A percentile compares a stretch with the other conserved stretches of the same genome.
phyloP scores from a whole-genome alignment of 805 yeast genomes.

The Cyberlindnera maritima region DNA sequence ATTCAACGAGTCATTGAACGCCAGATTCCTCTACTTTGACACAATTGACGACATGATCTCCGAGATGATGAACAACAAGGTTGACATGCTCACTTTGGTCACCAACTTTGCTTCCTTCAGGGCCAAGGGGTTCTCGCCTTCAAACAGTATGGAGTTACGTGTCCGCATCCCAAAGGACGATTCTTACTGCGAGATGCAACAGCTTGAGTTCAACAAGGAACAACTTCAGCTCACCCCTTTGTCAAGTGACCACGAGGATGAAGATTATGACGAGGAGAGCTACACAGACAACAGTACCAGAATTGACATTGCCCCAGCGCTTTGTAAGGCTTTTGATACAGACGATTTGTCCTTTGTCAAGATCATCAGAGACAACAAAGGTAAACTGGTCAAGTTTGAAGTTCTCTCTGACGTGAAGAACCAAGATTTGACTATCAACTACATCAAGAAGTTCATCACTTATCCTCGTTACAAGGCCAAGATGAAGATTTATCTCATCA shows the following conservation, averaged over 20 bases:
- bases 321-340: constrained; percentile 19
- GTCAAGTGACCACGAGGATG: constrained; percentile 12
- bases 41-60: constrained; percentile 26
- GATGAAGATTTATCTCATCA: constrained; percentile 38
- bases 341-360: constrained; percentile 34
- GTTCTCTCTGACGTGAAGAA: constrained; percentile 21
- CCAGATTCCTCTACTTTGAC: constrained; percentile 26
- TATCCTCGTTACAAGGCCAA: constrained; percentile 43
- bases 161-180: constrained; percentile 14
- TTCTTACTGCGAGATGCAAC: constrained; percentile 9
- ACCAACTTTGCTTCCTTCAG: constrained; percentile 14
- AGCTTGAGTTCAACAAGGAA: constrained; percentile 24
- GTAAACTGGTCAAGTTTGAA: constrained; percentile 38
- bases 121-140: constrained; percentile 6
- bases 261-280: background rate
- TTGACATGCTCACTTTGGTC: constrained; percentile 11
- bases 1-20: constrained; percentile 26
- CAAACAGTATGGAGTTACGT: constrained; percentile 19
- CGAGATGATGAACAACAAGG: constrained; percentile 18
- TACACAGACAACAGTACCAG: background rate
- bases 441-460: constrained; percentile 38
- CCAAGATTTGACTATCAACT: constrained; percentile 18
- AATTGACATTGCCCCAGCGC: constrained; percentile 17
- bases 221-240: constrained; percentile 7
- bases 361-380: constrained; percentile 37